phyloP scores from a whole-genome alignment of 2,329 filamentous ascomycete genomes.

The Fusarium temperatum region DNA sequence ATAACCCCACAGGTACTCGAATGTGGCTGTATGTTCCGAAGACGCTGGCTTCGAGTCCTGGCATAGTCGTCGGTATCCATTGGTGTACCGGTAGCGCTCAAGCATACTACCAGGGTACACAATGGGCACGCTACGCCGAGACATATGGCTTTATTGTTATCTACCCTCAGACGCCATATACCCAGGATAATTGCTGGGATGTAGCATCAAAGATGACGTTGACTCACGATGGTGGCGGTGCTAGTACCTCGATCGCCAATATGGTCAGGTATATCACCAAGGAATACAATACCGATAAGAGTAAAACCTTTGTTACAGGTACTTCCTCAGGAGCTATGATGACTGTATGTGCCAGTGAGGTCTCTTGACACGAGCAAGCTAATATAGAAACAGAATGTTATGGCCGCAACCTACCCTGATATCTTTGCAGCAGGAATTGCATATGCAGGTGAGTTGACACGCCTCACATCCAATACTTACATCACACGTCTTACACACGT shows the following conservation, averaged over 20 bases:
- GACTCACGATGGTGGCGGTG: slow-evolving; percentile 60
- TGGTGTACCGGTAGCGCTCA: slow-evolving; percentile 65
- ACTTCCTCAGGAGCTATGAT: slow-evolving; percentile 39
- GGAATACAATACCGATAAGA: slow-evolving; percentile 58
- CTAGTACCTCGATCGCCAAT: slow-evolving; percentile 61
- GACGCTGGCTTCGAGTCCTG: slow-evolving; percentile 52
- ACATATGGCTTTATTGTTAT: slow-evolving; percentile 64
- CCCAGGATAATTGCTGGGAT: slow-evolving; percentile 64
- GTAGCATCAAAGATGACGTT: slow-evolving; percentile 62
- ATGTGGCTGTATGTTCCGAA: slow-evolving; percentile 49
- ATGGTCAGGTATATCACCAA: slow-evolving; percentile 62
- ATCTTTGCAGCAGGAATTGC: slow-evolving; percentile 61
- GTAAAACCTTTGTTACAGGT: slow-evolving; percentile 59
- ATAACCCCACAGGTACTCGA: slow-evolving; percentile 28
- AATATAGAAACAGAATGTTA: slow-evolving; percentile 49
- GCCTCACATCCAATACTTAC: not conserved
- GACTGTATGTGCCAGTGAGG: slow-evolving; percentile 10
- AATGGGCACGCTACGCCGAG: slow-evolving; percentile 64
- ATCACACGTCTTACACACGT: slow-evolving; percentile 41
- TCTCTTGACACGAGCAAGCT: not conserved
- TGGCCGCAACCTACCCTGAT: slow-evolving; percentile 64
- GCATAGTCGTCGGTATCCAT: slow-evolving; percentile 64
- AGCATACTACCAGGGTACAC: slow-evolving; percentile 59
- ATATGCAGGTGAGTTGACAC: slow-evolving; percentile 54
- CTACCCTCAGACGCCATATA: slow-evolving; percentile 53